These are phyloP conservation scores for Pleurotus tuber-regium DNA, from an alignment of 768 basidiomycete genomes.

Conservation along the genomic window DNA sequence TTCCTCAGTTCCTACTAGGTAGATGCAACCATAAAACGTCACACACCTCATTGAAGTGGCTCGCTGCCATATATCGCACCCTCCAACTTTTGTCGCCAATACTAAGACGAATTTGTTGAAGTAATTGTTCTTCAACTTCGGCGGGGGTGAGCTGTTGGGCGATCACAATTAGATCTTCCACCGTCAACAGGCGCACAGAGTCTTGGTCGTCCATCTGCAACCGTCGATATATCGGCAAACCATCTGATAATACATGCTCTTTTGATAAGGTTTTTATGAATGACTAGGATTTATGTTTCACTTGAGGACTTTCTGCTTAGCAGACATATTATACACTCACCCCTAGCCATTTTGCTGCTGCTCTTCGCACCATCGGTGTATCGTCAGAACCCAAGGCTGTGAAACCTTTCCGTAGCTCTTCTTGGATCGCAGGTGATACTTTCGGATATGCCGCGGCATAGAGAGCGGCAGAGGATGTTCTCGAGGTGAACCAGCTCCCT, in stretches of 20 bases:
- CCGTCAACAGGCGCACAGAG: slow-evolving; percentile 92
- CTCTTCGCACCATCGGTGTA: slow-evolving; percentile 97
- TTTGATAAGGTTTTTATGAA: slow-evolving; percentile 78
- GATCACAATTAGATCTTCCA: slow-evolving; percentile 93
- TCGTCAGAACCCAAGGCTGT: slow-evolving; percentile 84
- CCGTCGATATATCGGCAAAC: slow-evolving; percentile 88
- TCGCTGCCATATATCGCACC: slow-evolving; percentile 98
- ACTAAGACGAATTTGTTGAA: slow-evolving; percentile 84
- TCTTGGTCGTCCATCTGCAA: slow-evolving; percentile 97
- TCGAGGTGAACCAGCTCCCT: slow-evolving; percentile 99
- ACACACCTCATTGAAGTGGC: slow-evolving; percentile 89
- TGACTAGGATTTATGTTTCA: slow-evolving; percentile 45
- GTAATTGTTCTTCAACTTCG: slow-evolving; percentile 89
- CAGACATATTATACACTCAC: slow-evolving; percentile 47
- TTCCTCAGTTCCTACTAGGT: not conserved
- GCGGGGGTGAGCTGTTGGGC: slow-evolving; percentile 78
- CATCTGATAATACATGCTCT: slow-evolving; percentile 79
- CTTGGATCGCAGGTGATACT: slow-evolving; percentile 69
- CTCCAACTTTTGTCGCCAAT: slow-evolving; percentile 98
- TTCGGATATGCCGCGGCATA: slow-evolving; percentile 89
- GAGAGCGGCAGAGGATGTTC: slow-evolving; percentile 92
- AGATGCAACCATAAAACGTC: not conserved
- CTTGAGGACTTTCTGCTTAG: not conserved
- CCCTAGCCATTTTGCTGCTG: slow-evolving; percentile 94
- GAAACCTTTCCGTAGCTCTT: slow-evolving; percentile 87